phyloP scores from a whole-genome alignment of 2,329 filamentous ascomycete genomes.

The Boeremia lycopersici region DNA sequence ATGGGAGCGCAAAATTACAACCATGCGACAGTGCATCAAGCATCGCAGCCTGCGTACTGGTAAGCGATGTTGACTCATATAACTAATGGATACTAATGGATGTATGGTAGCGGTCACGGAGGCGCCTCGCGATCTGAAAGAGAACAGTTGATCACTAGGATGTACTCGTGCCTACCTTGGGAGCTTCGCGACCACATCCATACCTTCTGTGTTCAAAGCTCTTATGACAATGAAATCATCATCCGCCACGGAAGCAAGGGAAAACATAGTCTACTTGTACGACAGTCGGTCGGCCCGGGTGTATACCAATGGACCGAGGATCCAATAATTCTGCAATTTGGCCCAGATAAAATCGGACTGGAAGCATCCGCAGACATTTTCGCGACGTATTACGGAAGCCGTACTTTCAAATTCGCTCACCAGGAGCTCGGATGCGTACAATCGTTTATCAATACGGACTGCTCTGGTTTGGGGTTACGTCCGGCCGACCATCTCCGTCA shows the following conservation, averaged over 20 bases:
- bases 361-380: slow-evolving; percentile 22
- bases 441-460: slow-evolving; percentile 19
- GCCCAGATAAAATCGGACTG: not conserved
- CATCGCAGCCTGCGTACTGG: not conserved
- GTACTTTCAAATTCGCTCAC: slow-evolving; percentile 28
- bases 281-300: slow-evolving; percentile 16
- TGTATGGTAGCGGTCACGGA: not conserved
- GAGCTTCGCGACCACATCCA: slow-evolving; percentile 30
- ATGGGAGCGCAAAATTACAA: not conserved
- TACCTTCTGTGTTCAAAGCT: slow-evolving; percentile 23
- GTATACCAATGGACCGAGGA: slow-evolving; percentile 30
- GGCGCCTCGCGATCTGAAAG: not conserved
- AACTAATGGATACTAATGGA: not conserved
- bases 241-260: slow-evolving; percentile 14
- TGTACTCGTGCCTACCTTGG: slow-evolving; percentile 23
- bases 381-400: slow-evolving; percentile 26
- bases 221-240: slow-evolving; percentile 28
- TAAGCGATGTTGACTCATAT: not conserved
- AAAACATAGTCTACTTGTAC: slow-evolving; percentile 16
- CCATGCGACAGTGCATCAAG: not conserved
- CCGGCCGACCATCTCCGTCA: slow-evolving; percentile 20
- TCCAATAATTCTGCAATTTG: slow-evolving; percentile 11
- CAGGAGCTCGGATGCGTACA: slow-evolving; percentile 19
- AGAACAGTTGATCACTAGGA: not conserved
- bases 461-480: slow-evolving; percentile 16